Conservation (phyloP, 352 stramenopile species). For the Phytopythium ostracodes region DNA sequence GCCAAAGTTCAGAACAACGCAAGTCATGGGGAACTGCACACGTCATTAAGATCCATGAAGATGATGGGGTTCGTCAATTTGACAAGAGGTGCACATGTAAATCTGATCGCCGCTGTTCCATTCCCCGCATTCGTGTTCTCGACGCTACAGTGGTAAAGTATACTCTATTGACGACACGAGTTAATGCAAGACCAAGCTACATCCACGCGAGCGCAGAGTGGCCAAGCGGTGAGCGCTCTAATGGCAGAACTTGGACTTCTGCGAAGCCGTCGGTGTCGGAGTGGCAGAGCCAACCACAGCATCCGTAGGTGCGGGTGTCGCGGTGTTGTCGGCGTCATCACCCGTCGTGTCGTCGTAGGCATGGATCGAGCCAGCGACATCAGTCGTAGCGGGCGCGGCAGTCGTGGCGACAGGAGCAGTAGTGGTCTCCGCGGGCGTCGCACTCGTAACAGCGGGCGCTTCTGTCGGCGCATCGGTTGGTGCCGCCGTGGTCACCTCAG, state of each 20-base stretch:
- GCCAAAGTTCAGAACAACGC: too few species aligned
- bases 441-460: conserved; percentile 6
- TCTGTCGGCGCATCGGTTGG: conserved; percentile 3
- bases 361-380: conserved; percentile 10
- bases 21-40: too few species aligned
- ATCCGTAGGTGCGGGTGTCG: not conserved
- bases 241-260: conserved; percentile 8
- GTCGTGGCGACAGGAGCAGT: conserved; percentile 16
- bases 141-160: not conserved
- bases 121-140: too few species aligned
- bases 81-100: too few species aligned
- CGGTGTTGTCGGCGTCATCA: conserved; percentile 7
- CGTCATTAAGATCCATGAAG: too few species aligned
- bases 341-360: conserved; percentile 9
- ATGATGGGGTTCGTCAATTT: too few species aligned
- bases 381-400: conserved; percentile 13
- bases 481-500: conserved; percentile 4
- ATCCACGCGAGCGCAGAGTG: not conserved
- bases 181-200: not conserved
- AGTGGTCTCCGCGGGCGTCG: not conserved
- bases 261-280: not conserved
- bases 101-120: too few species aligned
- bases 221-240: not conserved
- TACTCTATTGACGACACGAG: conserved; percentile 4
- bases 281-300: not conserved